Evolutionary conservation across 2,329 filamentous ascomycete genomes (phyloP).

Genomic region (Didymella arachidicola): DNA sequence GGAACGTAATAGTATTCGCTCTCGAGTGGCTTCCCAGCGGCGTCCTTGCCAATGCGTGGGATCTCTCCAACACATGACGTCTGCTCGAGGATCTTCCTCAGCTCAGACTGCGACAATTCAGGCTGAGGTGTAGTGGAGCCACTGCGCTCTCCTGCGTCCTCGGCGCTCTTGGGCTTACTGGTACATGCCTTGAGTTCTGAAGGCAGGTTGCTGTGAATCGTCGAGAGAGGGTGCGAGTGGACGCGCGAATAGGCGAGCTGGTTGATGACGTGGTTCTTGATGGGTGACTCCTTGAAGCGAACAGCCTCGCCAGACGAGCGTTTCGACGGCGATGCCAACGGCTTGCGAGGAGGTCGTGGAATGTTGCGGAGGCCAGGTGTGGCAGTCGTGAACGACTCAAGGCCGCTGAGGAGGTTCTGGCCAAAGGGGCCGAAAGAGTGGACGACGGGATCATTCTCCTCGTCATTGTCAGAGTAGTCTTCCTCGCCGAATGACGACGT

Average conservation of each 20-base stretch:
- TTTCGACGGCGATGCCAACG: constrained; percentile 41
- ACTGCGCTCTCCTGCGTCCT: constrained; percentile 25
- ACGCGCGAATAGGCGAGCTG: constrained; percentile 94
- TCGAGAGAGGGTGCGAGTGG: constrained; percentile 88
- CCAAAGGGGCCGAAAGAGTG: constrained; percentile 93
- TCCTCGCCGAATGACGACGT: constrained; percentile 54
- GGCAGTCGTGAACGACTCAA: constrained; percentile 75
- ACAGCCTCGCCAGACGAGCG: constrained; percentile 34
- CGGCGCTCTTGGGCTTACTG: constrained; percentile 33
- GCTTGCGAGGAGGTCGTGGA: constrained; percentile 36
- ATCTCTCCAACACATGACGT: constrained; percentile 88
- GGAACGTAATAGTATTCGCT: constrained; percentile 97
- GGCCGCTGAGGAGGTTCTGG: constrained; percentile 80
- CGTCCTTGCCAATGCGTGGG: constrained; percentile 89
- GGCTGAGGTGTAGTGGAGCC: constrained; percentile 34
- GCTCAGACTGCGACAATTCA: constrained; percentile 54
- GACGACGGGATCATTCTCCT: constrained; percentile 93
- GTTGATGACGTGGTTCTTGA: constrained; percentile 90
- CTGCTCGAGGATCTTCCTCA: constrained; percentile 75
- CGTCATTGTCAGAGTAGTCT: constrained; percentile 76
- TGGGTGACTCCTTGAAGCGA: constrained; percentile 52
- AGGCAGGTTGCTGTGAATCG: constrained; percentile 89
- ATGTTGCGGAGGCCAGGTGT: constrained; percentile 62
- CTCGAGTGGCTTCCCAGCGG: constrained; percentile 89
- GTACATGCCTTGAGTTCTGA: constrained; percentile 54